Evolutionary conservation across 352 stramenopile genomes (phyloP), one percentile per base, ranked within the genome.

Genomic region (Pythium periplocum): DNA sequence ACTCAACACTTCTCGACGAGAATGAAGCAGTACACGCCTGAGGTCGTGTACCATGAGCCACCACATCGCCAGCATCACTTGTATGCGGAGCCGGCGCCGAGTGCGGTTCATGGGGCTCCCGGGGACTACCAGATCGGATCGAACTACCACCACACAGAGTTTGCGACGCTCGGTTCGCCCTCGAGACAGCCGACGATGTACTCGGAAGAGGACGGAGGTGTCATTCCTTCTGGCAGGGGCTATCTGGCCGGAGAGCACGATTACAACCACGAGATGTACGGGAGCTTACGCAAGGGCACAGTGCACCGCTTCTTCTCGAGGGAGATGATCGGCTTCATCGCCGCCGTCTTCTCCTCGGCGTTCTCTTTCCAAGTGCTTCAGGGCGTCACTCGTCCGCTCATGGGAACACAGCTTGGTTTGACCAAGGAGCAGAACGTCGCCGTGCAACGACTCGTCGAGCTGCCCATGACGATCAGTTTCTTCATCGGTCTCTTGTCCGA

Each of bases 391-490:
- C 69, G 78, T 60, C 76, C 70, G 34, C 71, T 87, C 51, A 80
- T 84, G 66, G 72, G 66, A 51, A 70, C 63, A 3, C 71, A 89
- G 50, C 61, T 91, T 36, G 64, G 69, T 1, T 51, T 89, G 33
- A 69, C 45, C 39, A 55, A 67, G n/a, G 55, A 70, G n/a, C 40
- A 87, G 59, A 68, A 75, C 53, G 49, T 69, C n/a, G 62, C 74
- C 2, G 73, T 83, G 4, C 54, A 72, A 36, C 78, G 78, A 7
- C 64, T 87, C 6, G 78, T 95, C 35, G 68, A 93, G 45, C 69
- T 97, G 54, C 87, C 89, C 33, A 95, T 90, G 78, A 79, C 74
- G 11, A 74, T 96, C 46, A 96, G 89, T 68, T 90, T 97, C 43
- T 68, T 97, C 9, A 76, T 96, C 42, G 90, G 90, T 35, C 67